Evolutionary conservation across 2,329 filamentous ascomycete species (phyloP).

Genomic region (Didymella pomorum): DNA sequence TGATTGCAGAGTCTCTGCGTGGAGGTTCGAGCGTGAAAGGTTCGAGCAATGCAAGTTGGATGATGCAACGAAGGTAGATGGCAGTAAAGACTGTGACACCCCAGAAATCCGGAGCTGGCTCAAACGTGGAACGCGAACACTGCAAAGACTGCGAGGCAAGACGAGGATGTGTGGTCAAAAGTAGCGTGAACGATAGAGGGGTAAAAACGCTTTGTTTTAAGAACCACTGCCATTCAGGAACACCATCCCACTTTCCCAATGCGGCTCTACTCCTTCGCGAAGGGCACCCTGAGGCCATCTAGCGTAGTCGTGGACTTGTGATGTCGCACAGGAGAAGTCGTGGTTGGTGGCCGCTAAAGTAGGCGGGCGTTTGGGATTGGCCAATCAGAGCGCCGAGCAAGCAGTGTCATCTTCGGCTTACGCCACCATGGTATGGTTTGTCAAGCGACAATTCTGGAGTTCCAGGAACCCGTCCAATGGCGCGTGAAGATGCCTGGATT

Average conservation of each 20-base stretch:
- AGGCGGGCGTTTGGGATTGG: conserved; percentile 22
- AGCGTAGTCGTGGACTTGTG: conserved; percentile 14
- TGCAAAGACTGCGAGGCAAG: not conserved
- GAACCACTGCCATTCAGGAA: conserved; percentile 1
- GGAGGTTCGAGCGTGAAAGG: no score
- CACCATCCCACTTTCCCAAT: conserved; percentile 16
- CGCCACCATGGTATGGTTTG: conserved; percentile 23
- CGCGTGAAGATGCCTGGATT: not conserved
- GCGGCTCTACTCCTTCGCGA: conserved; percentile 1
- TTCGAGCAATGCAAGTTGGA: no score
- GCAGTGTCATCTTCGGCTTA: conserved; percentile 16
- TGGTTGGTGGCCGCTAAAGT: conserved; percentile 28
- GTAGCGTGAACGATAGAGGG: conserved; percentile 18
- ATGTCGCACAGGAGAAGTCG: conserved; percentile 27
- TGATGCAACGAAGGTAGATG: not conserved
- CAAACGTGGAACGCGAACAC: not conserved
- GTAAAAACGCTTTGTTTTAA: conserved; percentile 8
- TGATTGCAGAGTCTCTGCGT: no score
- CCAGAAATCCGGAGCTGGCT: not conserved
- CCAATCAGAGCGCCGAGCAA: conserved; percentile 24
- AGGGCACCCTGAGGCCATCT: conserved; percentile 11
- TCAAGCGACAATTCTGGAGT: conserved; percentile 16
- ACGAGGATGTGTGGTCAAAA: conserved; percentile 6
- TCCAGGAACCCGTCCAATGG: not conserved
- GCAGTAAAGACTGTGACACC: conserved; percentile 18